These are phyloP conservation scores for Saccharomycopsis lassenensis DNA, from an alignment of 805 yeast genomes.

Conservation along the genomic window DNA sequence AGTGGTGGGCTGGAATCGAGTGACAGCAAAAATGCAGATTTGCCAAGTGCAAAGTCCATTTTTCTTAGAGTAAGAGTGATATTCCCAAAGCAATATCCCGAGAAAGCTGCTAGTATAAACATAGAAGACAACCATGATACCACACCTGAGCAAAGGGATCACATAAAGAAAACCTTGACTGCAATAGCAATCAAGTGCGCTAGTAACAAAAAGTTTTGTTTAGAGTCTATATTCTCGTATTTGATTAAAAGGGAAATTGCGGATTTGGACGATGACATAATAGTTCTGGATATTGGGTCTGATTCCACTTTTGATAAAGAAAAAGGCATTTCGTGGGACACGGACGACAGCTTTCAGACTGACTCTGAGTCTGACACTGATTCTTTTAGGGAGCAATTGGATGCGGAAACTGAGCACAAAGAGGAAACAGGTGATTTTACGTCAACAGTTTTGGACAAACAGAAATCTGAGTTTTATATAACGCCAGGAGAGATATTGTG, in stretches of 20 bases:
- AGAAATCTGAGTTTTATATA: no score
- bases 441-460: no score
- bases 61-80: slow-evolving; percentile 61
- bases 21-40: no score
- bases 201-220: slow-evolving; percentile 48
- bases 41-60: no score
- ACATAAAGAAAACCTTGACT: slow-evolving; percentile 39
- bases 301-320: slow-evolving; percentile 6
- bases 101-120: slow-evolving; percentile 39
- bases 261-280: slow-evolving; percentile 25
- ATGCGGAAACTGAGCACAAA: no score
- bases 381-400: no score
- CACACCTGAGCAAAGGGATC: slow-evolving; percentile 34
- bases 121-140: slow-evolving; percentile 77
- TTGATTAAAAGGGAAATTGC: slow-evolving; percentile 78
- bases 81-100: slow-evolving; percentile 70
- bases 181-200: slow-evolving; percentile 50
- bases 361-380: no score
- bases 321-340: slow-evolving; percentile 8
- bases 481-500: slow-evolving; percentile 13
- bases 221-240: slow-evolving; percentile 43
- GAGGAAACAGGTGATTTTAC: no score
- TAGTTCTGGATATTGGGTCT: neutral
- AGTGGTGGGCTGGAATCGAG: neutral
- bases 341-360: slow-evolving; percentile 11